Conservation (phyloP, 2,329 filamentous ascomycete species). For the Aspergillus piperis region DNA sequence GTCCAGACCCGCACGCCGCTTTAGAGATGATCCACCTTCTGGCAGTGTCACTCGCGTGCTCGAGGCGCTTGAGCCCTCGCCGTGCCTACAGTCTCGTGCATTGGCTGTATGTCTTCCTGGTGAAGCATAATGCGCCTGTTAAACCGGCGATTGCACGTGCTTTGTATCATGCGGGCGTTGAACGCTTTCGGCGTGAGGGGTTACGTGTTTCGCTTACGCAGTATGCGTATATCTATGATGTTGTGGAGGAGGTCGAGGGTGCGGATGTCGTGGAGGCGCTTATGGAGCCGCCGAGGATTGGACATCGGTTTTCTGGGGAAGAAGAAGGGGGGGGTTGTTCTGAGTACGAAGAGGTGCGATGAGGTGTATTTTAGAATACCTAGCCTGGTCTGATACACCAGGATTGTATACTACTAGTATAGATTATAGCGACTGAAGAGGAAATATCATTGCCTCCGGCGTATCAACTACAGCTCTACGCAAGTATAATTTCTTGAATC, state of each 20-base stretch:
- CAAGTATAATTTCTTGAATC: too few relatives aligned
- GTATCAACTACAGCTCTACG: too few relatives aligned
- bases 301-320: background rate
- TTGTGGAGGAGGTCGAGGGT: constrained; percentile 49
- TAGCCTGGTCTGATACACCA: background rate
- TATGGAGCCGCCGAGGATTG: constrained; percentile 22
- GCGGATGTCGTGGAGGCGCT: constrained; percentile 40
- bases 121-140: constrained; percentile 45
- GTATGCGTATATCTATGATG: constrained; percentile 47
- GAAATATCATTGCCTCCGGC: background rate
- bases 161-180: constrained; percentile 53
- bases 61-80: constrained; percentile 39
- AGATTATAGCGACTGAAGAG: background rate
- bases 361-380: too few relatives aligned
- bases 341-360: too few relatives aligned
- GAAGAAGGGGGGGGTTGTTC: background rate
- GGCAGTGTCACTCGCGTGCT: constrained; percentile 47
- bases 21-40: constrained; percentile 49
- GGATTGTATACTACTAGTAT: constrained; percentile 2
- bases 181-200: constrained; percentile 44
- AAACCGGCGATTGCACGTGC: constrained; percentile 49
- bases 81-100: constrained; percentile 49
- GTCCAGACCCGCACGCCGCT: constrained; percentile 38
- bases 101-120: constrained; percentile 50
- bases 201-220: constrained; percentile 34